Evolutionary conservation across 2,329 filamentous ascomycete genomes (phyloP).

Genomic region (Teratosphaeria pseudoeucalypti): DNA sequence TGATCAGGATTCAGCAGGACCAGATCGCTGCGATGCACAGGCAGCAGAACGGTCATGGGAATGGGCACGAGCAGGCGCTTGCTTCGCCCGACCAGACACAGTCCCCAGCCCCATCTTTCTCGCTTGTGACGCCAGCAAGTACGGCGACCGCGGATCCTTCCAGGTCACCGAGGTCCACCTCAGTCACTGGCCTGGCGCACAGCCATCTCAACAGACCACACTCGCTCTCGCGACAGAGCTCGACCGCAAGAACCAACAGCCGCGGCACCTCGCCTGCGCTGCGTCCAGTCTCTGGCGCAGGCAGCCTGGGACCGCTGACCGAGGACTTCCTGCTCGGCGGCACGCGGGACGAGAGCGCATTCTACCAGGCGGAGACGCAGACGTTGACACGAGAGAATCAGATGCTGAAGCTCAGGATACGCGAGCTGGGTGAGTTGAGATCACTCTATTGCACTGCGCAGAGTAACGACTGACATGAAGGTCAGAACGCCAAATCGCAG

Average conservation of each 20-base stretch:
- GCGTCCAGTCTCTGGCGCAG: constrained; percentile 42
- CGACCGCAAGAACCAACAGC: constrained; percentile 29
- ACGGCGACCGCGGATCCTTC: constrained; percentile 33
- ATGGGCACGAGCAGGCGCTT: constrained; percentile 31
- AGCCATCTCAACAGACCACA: constrained; percentile 19
- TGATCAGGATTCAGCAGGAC: constrained; percentile 66
- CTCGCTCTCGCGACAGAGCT: constrained; percentile 36
- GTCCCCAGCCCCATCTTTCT: constrained; percentile 21
- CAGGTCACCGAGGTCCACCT: constrained; percentile 6
- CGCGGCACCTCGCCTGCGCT: constrained; percentile 32
- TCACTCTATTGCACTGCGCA: background rate
- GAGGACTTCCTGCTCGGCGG: constrained; percentile 54
- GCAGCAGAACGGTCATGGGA: constrained; percentile 1
- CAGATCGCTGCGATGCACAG: constrained; percentile 49
- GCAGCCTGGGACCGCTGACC: constrained; percentile 31
- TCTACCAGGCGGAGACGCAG: constrained; percentile 74
- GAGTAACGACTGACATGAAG: background rate
- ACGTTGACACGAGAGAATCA: constrained; percentile 70
- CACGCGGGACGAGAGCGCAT: constrained; percentile 58
- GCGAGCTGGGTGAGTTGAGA: constrained; percentile 51
- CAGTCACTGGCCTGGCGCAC: constrained; percentile 2
- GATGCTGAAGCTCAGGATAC: constrained; percentile 65
- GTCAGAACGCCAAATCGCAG: constrained; percentile 11
- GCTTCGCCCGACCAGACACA: constrained; percentile 11
- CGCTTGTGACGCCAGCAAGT: constrained; percentile 14